These are phyloP conservation scores for Bipolaris gigantea DNA, from an alignment of 2,329 filamentous ascomycete species.

Conservation along the genomic window DNA sequence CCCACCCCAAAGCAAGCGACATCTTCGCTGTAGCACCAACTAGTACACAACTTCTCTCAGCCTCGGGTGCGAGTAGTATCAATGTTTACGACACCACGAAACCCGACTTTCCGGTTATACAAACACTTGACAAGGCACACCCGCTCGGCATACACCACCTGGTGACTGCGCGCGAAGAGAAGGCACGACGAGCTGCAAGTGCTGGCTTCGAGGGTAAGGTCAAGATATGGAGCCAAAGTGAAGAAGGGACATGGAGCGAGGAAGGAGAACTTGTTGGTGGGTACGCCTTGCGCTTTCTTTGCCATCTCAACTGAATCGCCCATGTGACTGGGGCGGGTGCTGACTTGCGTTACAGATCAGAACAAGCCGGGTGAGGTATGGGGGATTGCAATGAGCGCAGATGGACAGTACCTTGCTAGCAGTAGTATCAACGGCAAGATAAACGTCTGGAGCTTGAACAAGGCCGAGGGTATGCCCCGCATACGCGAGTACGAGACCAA, in stretches of 20 bases:
- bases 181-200: constrained; percentile 66
- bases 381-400: constrained; percentile 82
- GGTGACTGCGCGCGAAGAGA: constrained; percentile 68
- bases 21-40: constrained; percentile 84
- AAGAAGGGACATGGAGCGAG: constrained; percentile 56
- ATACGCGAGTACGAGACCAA: constrained; percentile 88
- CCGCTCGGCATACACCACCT: constrained; percentile 91
- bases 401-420: constrained; percentile 82
- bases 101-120: constrained; percentile 72
- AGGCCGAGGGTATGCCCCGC: constrained; percentile 59
- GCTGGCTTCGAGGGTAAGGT: constrained; percentile 88
- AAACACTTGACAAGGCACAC: constrained; percentile 80
- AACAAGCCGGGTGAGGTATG: constrained; percentile 74
- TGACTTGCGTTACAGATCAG: constrained; percentile 42
- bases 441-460: constrained; percentile 76
- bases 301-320: not conserved
- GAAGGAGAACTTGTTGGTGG: constrained; percentile 52
- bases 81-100: constrained; percentile 76
- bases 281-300: constrained; percentile 30
- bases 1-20: constrained; percentile 69
- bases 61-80: constrained; percentile 71
- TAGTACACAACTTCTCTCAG: constrained; percentile 72
- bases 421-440: constrained; percentile 86
- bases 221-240: constrained; percentile 73
- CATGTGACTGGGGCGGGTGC: not conserved